Evolutionary conservation across 768 basidiomycete species (phyloP).

Genomic region (Leccinum sublutescens): DNA sequence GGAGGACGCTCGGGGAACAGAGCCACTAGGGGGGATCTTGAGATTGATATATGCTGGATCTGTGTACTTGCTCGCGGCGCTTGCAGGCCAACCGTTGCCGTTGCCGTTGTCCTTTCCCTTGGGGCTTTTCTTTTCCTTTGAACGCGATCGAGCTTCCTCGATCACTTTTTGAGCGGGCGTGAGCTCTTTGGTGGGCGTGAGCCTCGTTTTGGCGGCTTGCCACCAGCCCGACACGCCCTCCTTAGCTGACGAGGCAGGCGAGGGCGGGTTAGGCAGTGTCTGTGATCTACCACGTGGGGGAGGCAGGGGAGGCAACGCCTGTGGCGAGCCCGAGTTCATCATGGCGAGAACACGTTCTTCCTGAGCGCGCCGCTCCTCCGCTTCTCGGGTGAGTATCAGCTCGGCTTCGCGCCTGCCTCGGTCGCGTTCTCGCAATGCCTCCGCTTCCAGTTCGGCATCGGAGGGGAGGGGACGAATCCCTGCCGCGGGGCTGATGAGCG

Average conservation of each 20-base stretch:
- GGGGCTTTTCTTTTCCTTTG: constrained; percentile 48
- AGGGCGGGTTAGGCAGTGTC: constrained; percentile 54
- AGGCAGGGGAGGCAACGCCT: constrained; percentile 55
- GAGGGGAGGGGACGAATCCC: constrained; percentile 49
- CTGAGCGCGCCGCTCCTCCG: constrained; percentile 60
- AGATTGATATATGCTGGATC: constrained; percentile 61
- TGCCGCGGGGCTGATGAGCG: constrained; percentile 55
- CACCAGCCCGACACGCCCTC: constrained; percentile 65
- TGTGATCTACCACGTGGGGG: constrained; percentile 64
- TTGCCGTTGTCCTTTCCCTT: constrained; percentile 35
- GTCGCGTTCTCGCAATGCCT: constrained; percentile 76
- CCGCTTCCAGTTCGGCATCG: constrained; percentile 80
- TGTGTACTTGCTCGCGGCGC: constrained; percentile 47
- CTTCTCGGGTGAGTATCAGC: constrained; percentile 68
- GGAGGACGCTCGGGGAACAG: constrained; percentile 48
- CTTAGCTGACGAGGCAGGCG: constrained; percentile 63
- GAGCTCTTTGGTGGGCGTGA: constrained; percentile 81
- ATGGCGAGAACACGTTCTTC: constrained; percentile 79
- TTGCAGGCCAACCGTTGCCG: constrained; percentile 56
- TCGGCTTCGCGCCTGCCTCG: constrained; percentile 75
- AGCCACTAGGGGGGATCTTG: constrained; percentile 48
- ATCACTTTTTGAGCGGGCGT: constrained; percentile 86
- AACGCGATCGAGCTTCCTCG: constrained; percentile 65
- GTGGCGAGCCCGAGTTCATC: constrained; percentile 46
- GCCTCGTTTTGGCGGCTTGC: constrained; percentile 66